Evolutionary conservation across 768 basidiomycete species (phyloP).

Genomic region (Termitomyces sp.): DNA sequence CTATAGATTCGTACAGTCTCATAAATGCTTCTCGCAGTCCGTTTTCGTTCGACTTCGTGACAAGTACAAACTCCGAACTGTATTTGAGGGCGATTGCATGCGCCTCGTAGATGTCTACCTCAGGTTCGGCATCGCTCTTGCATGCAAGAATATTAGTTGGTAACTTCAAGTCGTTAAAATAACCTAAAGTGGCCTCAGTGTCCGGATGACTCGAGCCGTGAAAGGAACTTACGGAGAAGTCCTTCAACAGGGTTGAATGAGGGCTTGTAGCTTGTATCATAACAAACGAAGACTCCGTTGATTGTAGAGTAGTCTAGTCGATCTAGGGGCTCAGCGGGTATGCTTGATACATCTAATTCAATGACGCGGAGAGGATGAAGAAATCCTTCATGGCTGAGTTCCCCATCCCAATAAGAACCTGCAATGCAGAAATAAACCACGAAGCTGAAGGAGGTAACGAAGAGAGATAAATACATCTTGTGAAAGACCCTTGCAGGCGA

Average conservation of each 20-base stretch:
- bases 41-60: slow-evolving; percentile 46
- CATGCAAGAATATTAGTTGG: slow-evolving; percentile 78
- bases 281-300: slow-evolving; percentile 83
- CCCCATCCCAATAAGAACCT: slow-evolving; percentile 32
- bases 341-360: slow-evolving; percentile 43
- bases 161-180: slow-evolving; percentile 50
- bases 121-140: slow-evolving; percentile 68
- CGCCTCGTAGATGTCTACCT: slow-evolving; percentile 53
- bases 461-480: slow-evolving; percentile 29
- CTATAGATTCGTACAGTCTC: slow-evolving; percentile 64
- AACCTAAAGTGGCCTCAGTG: slow-evolving; percentile 33
- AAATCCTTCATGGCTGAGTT: slow-evolving; percentile 24
- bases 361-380: slow-evolving; percentile 45
- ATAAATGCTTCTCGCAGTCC: slow-evolving; percentile 74
- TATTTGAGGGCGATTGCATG: slow-evolving; percentile 46
- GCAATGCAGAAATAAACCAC: neutral
- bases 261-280: slow-evolving; percentile 58
- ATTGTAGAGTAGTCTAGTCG: slow-evolving; percentile 51
- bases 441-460: neutral
- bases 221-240: slow-evolving; percentile 57
- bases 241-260: slow-evolving; percentile 66
- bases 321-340: slow-evolving; percentile 4
- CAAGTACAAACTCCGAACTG: slow-evolving; percentile 77
- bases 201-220: neutral
- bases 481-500: slow-evolving; percentile 34